phyloP scores from a whole-genome alignment of 148 eudicot species.

The Rheum nobile region DNA sequence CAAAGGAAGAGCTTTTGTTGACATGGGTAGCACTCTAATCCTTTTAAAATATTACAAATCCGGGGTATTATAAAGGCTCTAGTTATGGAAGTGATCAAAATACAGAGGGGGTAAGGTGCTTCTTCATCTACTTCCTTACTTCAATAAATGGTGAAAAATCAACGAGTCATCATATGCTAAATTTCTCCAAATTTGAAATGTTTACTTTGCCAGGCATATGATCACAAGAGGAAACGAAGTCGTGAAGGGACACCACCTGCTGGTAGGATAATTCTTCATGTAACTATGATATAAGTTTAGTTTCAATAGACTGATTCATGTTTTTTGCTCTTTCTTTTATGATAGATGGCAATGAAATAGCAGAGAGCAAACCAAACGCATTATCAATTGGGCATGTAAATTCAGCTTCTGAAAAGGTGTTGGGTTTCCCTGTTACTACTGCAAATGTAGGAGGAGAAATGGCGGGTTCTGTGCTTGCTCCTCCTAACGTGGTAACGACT shows the following conservation, averaged over 20 bases:
- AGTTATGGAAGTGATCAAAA: constrained; percentile 83
- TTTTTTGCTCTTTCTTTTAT: neutral
- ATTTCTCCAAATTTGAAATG: neutral
- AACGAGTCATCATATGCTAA: neutral
- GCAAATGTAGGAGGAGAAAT: constrained; percentile 26
- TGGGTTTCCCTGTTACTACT: constrained; percentile 36
- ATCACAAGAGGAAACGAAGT: constrained; percentile 57
- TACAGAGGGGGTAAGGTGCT: constrained; percentile 49
- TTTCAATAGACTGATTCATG: neutral
- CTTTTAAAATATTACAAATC: too few species aligned
- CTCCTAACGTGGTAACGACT: constrained; percentile 12
- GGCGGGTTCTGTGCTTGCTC: constrained; percentile 23
- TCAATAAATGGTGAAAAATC: neutral
- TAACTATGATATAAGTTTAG: neutral
- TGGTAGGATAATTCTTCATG: constrained; percentile 28
- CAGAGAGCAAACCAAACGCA: constrained; percentile 21
- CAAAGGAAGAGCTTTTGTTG: too few species aligned
- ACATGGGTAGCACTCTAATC: too few species aligned
- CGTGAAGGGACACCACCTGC: constrained; percentile 40
- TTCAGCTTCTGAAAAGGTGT: constrained; percentile 28
- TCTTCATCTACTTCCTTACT: neutral
- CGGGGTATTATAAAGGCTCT: too few species aligned
- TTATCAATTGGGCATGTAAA: constrained; percentile 14
- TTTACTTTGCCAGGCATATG: constrained; percentile 36
- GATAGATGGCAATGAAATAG: constrained; percentile 35